phyloP scores from a whole-genome alignment of 2,329 filamentous ascomycete genomes.

The Paradendryphiella salina region DNA sequence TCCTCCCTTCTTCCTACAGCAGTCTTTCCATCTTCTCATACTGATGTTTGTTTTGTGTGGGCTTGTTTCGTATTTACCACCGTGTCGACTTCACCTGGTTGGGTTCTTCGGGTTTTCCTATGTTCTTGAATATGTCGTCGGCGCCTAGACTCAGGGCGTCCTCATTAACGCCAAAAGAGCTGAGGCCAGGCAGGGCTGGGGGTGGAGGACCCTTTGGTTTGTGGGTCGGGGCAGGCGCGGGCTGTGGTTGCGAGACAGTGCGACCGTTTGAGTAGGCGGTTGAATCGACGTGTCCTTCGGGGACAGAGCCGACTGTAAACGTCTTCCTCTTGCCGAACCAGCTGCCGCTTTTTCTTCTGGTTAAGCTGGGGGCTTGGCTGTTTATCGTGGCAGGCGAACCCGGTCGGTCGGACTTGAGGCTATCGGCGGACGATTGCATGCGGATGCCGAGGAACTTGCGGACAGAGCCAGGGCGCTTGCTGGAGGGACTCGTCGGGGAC shows the following conservation, averaged over 20 bases:
- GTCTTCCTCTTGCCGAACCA: constrained; percentile 49
- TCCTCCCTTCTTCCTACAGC: constrained; percentile 1
- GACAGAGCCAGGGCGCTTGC: constrained; percentile 46
- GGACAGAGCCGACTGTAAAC: constrained; percentile 39
- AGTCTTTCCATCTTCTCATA: neutral
- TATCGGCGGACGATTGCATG: constrained; percentile 44
- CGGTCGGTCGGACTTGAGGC: constrained; percentile 43
- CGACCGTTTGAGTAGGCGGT: constrained; percentile 27
- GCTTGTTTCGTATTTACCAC: constrained; percentile 17
- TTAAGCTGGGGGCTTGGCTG: constrained; percentile 38
- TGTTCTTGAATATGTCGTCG: constrained; percentile 49
- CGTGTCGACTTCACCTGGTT: constrained; percentile 20
- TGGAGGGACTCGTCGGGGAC: constrained; percentile 39
- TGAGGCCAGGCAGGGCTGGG: constrained; percentile 47
- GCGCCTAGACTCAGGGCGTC: constrained; percentile 41
- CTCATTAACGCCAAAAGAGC: constrained; percentile 43
- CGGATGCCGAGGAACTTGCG: constrained; percentile 48
- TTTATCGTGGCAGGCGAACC: constrained; percentile 43
- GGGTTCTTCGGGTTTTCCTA: constrained; percentile 17
- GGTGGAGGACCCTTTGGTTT: constrained; percentile 45
- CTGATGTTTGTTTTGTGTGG: neutral
- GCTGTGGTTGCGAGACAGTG: constrained; percentile 21
- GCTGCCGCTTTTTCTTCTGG: constrained; percentile 45
- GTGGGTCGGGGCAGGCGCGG: constrained; percentile 13
- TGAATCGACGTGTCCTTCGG: constrained; percentile 38